Base-by-base conservation (phyloP, 345 rosid species). In the Salix purpurea region DNA sequence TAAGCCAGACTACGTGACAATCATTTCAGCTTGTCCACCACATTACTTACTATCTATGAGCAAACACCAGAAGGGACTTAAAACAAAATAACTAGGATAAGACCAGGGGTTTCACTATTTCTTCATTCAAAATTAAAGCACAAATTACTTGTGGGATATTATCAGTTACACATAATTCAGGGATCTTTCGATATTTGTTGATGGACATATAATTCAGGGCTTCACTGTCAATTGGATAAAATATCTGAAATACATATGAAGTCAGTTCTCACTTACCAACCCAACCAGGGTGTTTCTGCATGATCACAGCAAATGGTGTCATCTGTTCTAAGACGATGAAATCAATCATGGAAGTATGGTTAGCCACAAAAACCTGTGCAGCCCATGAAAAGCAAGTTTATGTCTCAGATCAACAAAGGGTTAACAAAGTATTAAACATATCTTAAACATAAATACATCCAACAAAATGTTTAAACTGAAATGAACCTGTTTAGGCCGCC, bases 231-330 rank as follows among this genome's bases (percentile, higher is more conserved):
- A 66, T 36, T 66, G 37, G 69, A 36, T 66, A 2, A 9, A 66
- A 15, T 66, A 58, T 58, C 10, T 24, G 56, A n/a, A 36, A 40
- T 26, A 54, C 4, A 42, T 6, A 69, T 24, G 32, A 74, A 70
- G 46, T 19, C 44, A 81, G 36, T 37, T 42, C 46, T 70, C 50
- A 87, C 99, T 88, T 83, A 91, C 99, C 99, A 88, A 94, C 98
- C 99, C 99, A 96, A 75, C 99, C 99, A 83, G 99, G 99, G 88
- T 96, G 99, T 82, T 96, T 96, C 83, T 96, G 99, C 99, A 96
- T 94, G 69, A 96, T 96, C 77, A 94, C 97, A 74, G 99, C 94
- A 82, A 96, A 94, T 78, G 98, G 95, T 36, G 96, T 94, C 98
- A 96, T 92, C 86, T 96, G 98, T 82, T 94, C 99, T 74, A 94